Base-by-base conservation (phyloP, 129 eudicot species). In the Artemisia argyi region DNA sequence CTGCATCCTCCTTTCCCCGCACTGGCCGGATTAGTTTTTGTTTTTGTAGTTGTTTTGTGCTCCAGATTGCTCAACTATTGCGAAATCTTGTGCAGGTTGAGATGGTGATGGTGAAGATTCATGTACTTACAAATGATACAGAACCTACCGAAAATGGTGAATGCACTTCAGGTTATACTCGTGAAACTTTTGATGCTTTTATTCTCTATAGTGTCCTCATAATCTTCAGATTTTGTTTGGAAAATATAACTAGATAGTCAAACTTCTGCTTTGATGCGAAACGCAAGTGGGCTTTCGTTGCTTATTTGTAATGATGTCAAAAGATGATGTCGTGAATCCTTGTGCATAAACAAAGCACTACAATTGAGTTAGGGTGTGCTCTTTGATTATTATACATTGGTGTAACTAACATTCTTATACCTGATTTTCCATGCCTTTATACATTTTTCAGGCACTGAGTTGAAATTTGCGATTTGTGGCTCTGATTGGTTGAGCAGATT, bases 401-500 rank as follows among this genome's bases (percentile, higher is more conserved):
- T 69, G 64, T 12, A 58, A 76, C 63, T 68, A n/a, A 50, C 26
- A 15, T 11, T 69, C n/a, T 13, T 59, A 12, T 66, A 42, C 18
- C 67, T 56, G 59, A 26, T 55, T 39, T 56, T 58, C 51, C 17
- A 9, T 69, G 53, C 69, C 65, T 50, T 46, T 73, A 24, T 66
- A 46, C n/a, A 17, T 24, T 65, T 47, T 57, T 5, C 82, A 90
- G 97, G 81, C 49, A 28, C 82, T 22, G 81, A 85, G 83, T 60
- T 94, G 79, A 73, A 76, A 76, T 86, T 86, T 75, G 65, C 82
- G 18, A 52, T 87, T 51, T 60, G 50, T 24, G 90, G 82, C 26
- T 54, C 87, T 16, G 52, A 72, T 78, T 90, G 96, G 97, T 71
- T 66, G 60, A 66, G 67, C 62, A 87, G 65, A 69, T 69, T 68